Conservation (phyloP, 2,329 filamentous ascomycete genomes). For the Alternaria metachromatica region DNA sequence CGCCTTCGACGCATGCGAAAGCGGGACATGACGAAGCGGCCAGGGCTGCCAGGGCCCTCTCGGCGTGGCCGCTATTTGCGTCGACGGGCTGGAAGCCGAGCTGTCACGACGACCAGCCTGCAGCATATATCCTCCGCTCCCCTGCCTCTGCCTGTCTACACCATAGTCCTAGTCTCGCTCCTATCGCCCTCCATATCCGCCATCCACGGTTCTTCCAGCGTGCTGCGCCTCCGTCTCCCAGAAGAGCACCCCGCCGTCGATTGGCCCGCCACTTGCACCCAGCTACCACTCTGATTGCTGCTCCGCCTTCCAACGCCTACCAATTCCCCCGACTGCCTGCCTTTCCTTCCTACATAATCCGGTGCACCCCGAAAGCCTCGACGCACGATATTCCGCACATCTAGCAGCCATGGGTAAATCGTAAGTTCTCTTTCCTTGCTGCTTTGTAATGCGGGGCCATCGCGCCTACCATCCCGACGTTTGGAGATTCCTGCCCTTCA, state of each 20-base stretch:
- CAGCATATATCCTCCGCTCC: slow-evolving; percentile 6
- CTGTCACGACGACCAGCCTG: slow-evolving; percentile 8
- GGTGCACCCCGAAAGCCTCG: slow-evolving; percentile 4
- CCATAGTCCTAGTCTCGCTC: neutral
- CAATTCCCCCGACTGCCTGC: slow-evolving; percentile 23
- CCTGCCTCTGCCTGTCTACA: neutral
- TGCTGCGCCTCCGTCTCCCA: slow-evolving; percentile 6
- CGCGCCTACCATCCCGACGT: slow-evolving; percentile 17
- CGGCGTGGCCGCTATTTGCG: slow-evolving; percentile 13
- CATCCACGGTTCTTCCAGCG: neutral
- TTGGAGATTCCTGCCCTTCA: slow-evolving; percentile 29
- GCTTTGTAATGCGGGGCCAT: slow-evolving; percentile 21
- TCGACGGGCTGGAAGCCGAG: slow-evolving; percentile 8
- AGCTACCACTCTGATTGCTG: slow-evolving; percentile 16
- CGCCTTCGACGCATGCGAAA: slow-evolving; percentile 3
- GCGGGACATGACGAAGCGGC: slow-evolving; percentile 14
- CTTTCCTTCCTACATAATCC: slow-evolving; percentile 12
- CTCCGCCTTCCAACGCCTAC: slow-evolving; percentile 17
- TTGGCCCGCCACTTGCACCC: slow-evolving; percentile 21
- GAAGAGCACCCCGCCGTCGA: slow-evolving; percentile 25
- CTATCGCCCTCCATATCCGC: neutral
- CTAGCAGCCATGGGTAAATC: slow-evolving; percentile 49
- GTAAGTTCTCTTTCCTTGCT: slow-evolving; percentile 40
- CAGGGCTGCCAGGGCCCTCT: slow-evolving; percentile 8
- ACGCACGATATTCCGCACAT: slow-evolving; percentile 6